These are phyloP conservation scores for Wolfiporia cocos DNA, from an alignment of 1,284 basidiomycete genomes.

Conservation along the genomic window DNA sequence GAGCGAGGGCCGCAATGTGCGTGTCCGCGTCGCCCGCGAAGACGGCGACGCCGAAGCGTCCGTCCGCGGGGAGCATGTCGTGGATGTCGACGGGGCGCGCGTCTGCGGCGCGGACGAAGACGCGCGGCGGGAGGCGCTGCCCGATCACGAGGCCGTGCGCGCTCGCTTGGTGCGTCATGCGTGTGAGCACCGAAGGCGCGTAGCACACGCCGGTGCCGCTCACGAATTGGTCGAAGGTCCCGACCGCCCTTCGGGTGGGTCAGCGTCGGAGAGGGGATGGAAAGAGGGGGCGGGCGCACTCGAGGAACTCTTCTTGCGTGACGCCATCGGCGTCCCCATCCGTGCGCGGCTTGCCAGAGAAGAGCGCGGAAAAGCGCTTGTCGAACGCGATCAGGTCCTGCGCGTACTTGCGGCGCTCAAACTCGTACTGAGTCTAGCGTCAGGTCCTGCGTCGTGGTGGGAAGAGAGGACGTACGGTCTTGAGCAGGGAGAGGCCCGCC, in stretches of 20 bases:
- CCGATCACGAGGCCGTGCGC: slow-evolving; percentile 49
- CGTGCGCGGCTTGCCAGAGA: slow-evolving; percentile 72
- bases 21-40: slow-evolving; percentile 58
- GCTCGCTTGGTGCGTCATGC: slow-evolving; percentile 34
- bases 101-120: slow-evolving; percentile 60
- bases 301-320: slow-evolving; percentile 58
- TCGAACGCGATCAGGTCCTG: slow-evolving; percentile 82
- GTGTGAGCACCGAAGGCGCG: slow-evolving; percentile 43
- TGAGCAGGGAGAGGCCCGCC: slow-evolving; percentile 58
- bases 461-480: slow-evolving; percentile 69
- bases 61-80: slow-evolving; percentile 60
- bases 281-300: too few species aligned
- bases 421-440: slow-evolving; percentile 48
- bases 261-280: too few species aligned
- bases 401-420: slow-evolving; percentile 69
- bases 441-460: background rate
- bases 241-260: slow-evolving; percentile 40
- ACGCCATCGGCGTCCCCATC: slow-evolving; percentile 53
- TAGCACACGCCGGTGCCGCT: slow-evolving; percentile 67
- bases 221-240: slow-evolving; percentile 51
- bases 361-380: slow-evolving; percentile 65
- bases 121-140: slow-evolving; percentile 52
- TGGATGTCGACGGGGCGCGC: slow-evolving; percentile 60
- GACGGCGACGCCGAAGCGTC: slow-evolving; percentile 68
- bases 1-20: too few species aligned